Evolutionary conservation across 2,329 filamentous ascomycete species (phyloP).

Genomic region (Domatiomyces globalis): DNA sequence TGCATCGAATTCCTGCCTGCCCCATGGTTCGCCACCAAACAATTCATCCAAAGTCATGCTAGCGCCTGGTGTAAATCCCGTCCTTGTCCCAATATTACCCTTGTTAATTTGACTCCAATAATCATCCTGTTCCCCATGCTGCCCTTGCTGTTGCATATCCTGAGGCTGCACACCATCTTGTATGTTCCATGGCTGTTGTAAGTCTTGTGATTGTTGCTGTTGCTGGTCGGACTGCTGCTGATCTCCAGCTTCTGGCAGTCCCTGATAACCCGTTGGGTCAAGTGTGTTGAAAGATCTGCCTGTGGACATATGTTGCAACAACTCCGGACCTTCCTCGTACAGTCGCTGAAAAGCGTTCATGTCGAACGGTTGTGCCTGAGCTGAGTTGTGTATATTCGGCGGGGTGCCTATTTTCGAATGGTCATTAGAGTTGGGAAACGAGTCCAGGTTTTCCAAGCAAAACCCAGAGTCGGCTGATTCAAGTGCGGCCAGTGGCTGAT

Average conservation of each 20-base stretch:
- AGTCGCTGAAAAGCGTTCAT: slow-evolving; percentile 1
- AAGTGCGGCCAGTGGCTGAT: slow-evolving; percentile 25
- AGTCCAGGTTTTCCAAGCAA: background rate
- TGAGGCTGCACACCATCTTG: slow-evolving; percentile 10
- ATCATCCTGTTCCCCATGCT: slow-evolving; percentile 5
- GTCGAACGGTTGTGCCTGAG: slow-evolving; percentile 2
- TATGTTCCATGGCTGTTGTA: slow-evolving; percentile 22
- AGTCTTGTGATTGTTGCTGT: slow-evolving; percentile 25
- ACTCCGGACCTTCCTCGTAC: slow-evolving; percentile 6
- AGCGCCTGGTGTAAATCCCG: slow-evolving; percentile 6
- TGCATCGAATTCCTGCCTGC: background rate
- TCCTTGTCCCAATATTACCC: slow-evolving; percentile 2
- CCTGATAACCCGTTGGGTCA: slow-evolving; percentile 3
- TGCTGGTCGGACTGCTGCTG: slow-evolving; percentile 11
- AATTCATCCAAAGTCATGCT: slow-evolving; percentile 11
- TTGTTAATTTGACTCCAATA: slow-evolving; percentile 11
- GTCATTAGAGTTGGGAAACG: background rate
- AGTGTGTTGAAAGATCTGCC: background rate
- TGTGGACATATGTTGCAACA: slow-evolving; percentile 1
- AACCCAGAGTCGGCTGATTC: slow-evolving; percentile 8
- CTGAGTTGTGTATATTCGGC: background rate
- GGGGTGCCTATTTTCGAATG: slow-evolving; percentile 6
- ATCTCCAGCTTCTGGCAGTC: slow-evolving; percentile 11
- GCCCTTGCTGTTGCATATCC: background rate
- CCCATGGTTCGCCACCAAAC: slow-evolving; percentile 3